Base-by-base conservation (phyloP, 2,329 filamentous ascomycete genomes). In the Pseudofabraea citricarpa region DNA sequence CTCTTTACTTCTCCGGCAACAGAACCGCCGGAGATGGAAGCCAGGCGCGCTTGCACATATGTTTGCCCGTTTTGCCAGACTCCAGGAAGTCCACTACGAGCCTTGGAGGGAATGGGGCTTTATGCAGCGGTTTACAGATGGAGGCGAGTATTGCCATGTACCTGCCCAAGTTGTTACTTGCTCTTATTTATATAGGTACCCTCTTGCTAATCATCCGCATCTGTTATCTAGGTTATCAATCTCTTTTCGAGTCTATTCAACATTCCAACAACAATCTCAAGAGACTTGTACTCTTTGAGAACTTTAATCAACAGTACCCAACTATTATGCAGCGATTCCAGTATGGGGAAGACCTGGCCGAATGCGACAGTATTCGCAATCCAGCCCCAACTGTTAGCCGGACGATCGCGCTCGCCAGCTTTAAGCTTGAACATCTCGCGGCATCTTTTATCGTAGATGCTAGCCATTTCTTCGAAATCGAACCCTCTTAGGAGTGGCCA, bases 71-170 rank as follows among this genome's bases (percentile, higher is more conserved):
- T 56, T 67, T 45, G 60, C 64, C 10, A 59, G 56, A 43, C 44
- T 69, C 40, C 55, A 60, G 49, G 61, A 69, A 48, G 48, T 69
- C 49, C 57, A 58, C 40, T 67, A 64, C 50, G 63, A 67, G 49
- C 65, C 63, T 40, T 68, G 65, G 63, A 63, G 59, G 48, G 60
- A 65, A 49, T 63, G 51, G 53, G 10, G 2, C 41, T 24, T 0
- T 9, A 43, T 54, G 8, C 38, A 61, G 41, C 6, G 0, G 20
- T 41, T 41, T 2, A 61, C 59, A 6, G 63, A 65, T 52, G 10
- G 47, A 54, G 18, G 61, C 53, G 49, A 61, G 56, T 64, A 50
- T 41, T 47, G 23, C 39, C 41, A 51, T 53, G 36, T 33, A 36
- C 45, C 15, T 52, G 26, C 37, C 31, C 36, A 48, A 54, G 43